Evolutionary conservation across 192 early-diverging fungal species (phyloP), one percentile per base, ranked within the genome.

Genomic region (Coemansia sp.): DNA sequence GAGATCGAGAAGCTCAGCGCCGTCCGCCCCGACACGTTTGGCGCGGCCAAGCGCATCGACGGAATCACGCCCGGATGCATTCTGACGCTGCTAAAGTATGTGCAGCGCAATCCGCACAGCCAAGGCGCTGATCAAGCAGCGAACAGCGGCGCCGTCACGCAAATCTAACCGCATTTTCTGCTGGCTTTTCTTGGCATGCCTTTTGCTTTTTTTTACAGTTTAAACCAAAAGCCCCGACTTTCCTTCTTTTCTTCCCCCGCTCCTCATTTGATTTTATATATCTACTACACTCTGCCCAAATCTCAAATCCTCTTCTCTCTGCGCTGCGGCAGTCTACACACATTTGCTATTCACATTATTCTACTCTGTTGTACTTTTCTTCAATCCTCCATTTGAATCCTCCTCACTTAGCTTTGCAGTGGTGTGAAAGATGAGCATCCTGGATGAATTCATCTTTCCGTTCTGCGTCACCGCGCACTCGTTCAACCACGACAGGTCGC

Each of bases 401-500:
- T 45, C 62, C 56, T 12, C 46, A 22, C 25, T 43, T n/a, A 65
- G 22, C 41, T 63, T 17, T n/a, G 32, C 41, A 38, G 37, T 16
- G 58, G 38, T 9, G 20, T 39, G 5, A 32, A 50, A 46, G 61
- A 85, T 85, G 84, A 74, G 74, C 38, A 61, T 82, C 49, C 50
- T 82, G 20, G 71, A 81, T 70, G 79, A 85, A 55, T 67, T 71
- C 64, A 64, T 67, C 64, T 85, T 85, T 64, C 84, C 84, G 13
- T 83, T 83, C 53, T 80, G 77, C 69, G 93, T 99, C 71, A 94
- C 95, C n/a, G 89, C 92, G 68, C 92, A 98, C 75, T 79, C 93
- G 19, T 99, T 97, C 77, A 97, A 97, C 86, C 78, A 87, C 63
- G 91, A 97, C 86, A 87, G 90, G 72, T 86, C 93, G 51, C 87